Percentiles rank a stretch among this genome's conserved stretches.
Conservation (phyloP, 768 basidiomycete species). For the Lactifluus piperatus region DNA sequence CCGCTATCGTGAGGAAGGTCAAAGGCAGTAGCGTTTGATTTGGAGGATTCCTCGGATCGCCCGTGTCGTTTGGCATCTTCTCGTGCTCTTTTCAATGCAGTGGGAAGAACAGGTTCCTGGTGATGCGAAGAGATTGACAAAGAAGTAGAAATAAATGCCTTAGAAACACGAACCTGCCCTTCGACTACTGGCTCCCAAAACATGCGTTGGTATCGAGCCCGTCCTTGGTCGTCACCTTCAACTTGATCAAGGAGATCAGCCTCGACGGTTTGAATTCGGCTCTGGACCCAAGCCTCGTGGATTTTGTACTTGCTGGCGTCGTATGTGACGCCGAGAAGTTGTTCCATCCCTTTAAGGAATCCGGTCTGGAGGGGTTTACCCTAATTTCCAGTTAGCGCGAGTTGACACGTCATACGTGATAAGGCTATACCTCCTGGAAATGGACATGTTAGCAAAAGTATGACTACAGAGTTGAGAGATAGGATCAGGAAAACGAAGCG, state of each 20-base stretch:
- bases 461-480: constrained; percentile 7
- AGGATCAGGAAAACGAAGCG: constrained; percentile 20
- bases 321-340: constrained; percentile 49
- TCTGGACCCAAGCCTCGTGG: constrained; percentile 17
- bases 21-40: constrained; percentile 34
- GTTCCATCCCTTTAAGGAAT: constrained; percentile 76
- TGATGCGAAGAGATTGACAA: not conserved
- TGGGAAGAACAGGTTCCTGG: constrained; percentile 58
- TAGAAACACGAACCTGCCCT: constrained; percentile 42
- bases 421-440: constrained; percentile 20
- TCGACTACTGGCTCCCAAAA: constrained; percentile 79
- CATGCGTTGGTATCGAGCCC: constrained; percentile 56
- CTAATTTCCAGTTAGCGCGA: constrained; percentile 29
- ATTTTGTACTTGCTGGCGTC: constrained; percentile 9
- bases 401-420: constrained; percentile 7
- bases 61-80: constrained; percentile 31
- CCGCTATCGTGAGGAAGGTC: constrained; percentile 18
- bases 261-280: constrained; percentile 43
- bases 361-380: constrained; percentile 65
- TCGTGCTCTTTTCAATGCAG: constrained; percentile 42
- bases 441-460: constrained; percentile 16
- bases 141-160: not conserved
- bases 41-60: constrained; percentile 29
- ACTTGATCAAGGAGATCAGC: constrained; percentile 56
- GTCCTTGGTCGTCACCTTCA: constrained; percentile 45